These are phyloP conservation scores for Schizonepeta tenuifolia DNA, from an alignment of 257 asterid species.

Conservation along the genomic window DNA sequence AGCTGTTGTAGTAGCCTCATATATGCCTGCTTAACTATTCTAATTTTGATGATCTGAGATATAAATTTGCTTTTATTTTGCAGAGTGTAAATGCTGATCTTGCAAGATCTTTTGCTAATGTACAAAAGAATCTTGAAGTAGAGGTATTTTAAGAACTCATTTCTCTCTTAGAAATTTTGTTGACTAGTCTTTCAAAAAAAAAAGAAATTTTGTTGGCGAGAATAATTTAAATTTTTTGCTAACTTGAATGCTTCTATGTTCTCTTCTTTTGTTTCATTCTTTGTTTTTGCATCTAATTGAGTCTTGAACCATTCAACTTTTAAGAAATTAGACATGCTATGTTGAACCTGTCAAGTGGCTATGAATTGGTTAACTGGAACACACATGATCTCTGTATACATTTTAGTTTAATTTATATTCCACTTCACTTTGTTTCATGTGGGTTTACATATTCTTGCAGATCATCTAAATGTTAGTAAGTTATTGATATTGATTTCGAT, in stretches of 20 bases:
- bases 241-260: constrained; percentile 15
- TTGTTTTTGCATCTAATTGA: constrained; percentile 10
- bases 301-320: constrained; percentile 27
- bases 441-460: no score
- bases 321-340: constrained; percentile 25
- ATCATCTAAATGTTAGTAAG: not conserved
- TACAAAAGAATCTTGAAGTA: constrained; percentile 75
- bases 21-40: constrained; percentile 19
- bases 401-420: no score
- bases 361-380: not conserved
- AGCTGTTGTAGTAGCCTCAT: constrained; percentile 15
- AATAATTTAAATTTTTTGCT: constrained; percentile 13
- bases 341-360: constrained; percentile 15
- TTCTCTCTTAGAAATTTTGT: constrained; percentile 9
- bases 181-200: no score
- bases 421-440: no score
- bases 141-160: constrained; percentile 63
- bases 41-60: constrained; percentile 1
- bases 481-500: constrained; percentile 12
- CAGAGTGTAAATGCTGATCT: constrained; percentile 92
- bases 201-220: no score
- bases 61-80: constrained; percentile 35
- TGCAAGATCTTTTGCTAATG: constrained; percentile 78
- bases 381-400: constrained; percentile 1
- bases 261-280: constrained; percentile 1